Evolutionary conservation across 768 basidiomycete genomes (phyloP).

Genomic region (Suillus occidentalis): DNA sequence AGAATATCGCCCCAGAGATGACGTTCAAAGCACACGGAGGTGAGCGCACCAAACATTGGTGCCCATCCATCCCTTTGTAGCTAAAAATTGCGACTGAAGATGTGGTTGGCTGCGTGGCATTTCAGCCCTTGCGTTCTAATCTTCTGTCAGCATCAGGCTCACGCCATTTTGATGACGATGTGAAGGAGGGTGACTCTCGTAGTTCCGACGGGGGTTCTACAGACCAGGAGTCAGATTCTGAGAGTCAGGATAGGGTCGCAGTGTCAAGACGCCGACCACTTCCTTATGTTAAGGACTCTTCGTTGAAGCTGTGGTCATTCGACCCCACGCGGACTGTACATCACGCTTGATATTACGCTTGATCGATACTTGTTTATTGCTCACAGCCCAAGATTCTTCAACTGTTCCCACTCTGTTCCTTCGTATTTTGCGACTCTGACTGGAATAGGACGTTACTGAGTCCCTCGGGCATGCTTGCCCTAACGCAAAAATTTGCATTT

Average conservation of each 20-base stretch:
- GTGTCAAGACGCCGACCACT: constrained; percentile 15
- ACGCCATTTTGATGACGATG: constrained; percentile 52
- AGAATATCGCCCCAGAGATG: constrained; percentile 30
- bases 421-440: neutral
- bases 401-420: neutral
- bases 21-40: constrained; percentile 58
- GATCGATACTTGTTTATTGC: neutral
- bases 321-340: neutral
- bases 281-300: constrained; percentile 26
- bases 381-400: neutral
- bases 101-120: constrained; percentile 67
- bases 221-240: constrained; percentile 19
- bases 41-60: constrained; percentile 26
- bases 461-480: too few species aligned
- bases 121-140: constrained; percentile 63
- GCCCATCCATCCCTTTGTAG: neutral
- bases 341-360: neutral
- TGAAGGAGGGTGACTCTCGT: neutral
- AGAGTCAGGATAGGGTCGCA: constrained; percentile 4
- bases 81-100: constrained; percentile 42
- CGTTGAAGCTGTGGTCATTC: constrained; percentile 28
- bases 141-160: constrained; percentile 76
- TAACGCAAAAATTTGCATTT: too few species aligned
- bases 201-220: constrained; percentile 1
- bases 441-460: neutral